Evolutionary conservation across 139 green algal species (phyloP).

Genomic region (Chlorella sp.): DNA sequence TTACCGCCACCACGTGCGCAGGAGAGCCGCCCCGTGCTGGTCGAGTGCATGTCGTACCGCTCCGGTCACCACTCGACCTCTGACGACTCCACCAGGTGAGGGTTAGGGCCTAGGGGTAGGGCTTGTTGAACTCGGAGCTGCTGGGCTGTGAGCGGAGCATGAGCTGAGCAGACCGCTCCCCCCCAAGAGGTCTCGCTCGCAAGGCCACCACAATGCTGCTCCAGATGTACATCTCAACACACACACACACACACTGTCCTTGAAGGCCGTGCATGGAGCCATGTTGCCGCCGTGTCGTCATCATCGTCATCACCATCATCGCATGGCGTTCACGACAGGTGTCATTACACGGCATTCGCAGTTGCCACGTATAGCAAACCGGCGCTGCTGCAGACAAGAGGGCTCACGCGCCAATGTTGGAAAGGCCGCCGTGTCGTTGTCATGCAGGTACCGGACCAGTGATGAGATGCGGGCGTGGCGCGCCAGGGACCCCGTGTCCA

Average conservation of each 20-base stretch:
- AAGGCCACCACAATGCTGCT: neutral
- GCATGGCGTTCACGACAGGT: too few species aligned
- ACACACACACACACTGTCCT: neutral
- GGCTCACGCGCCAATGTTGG: too few species aligned
- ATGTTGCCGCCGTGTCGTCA: too few species aligned
- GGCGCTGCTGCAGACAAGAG: too few species aligned
- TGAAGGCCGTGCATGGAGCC: neutral
- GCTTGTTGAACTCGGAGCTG: too few species aligned
- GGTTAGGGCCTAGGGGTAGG: neutral
- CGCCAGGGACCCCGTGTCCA: slow-evolving; percentile 70
- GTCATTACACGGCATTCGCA: too few species aligned
- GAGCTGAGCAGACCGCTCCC: too few species aligned
- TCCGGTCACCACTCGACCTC: slow-evolving; percentile 86
- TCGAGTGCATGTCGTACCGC: slow-evolving; percentile 88
- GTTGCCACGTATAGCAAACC: too few species aligned
- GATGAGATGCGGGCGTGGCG: slow-evolving; percentile 76
- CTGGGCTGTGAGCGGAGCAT: too few species aligned
- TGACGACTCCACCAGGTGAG: slow-evolving; percentile 73
- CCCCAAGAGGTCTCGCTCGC: neutral
- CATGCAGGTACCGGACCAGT: slow-evolving; percentile 62
- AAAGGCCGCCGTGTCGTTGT: too few species aligned
- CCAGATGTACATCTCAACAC: neutral
- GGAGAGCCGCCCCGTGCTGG: slow-evolving; percentile 55
- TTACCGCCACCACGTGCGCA: too few species aligned
- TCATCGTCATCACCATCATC: too few species aligned